These are phyloP conservation scores for Rhododendron ferrugineum DNA, from an alignment of 148 eudicot species.

Conservation along the genomic window DNA sequence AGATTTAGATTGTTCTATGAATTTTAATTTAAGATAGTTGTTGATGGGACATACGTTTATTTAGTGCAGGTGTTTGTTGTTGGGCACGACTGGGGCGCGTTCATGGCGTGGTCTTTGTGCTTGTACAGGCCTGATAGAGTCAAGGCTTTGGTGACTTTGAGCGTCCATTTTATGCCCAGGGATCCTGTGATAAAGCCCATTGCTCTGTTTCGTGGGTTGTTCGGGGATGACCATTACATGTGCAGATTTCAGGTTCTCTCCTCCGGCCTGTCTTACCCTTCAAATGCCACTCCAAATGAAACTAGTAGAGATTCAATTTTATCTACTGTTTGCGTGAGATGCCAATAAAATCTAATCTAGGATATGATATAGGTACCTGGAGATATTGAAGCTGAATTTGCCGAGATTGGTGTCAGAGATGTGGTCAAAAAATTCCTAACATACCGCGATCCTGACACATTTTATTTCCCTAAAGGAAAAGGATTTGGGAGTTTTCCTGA, in stretches of 20 bases:
- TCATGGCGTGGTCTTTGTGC: constrained; percentile 12
- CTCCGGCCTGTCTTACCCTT: no score
- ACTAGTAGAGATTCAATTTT: no score
- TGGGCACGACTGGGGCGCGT: constrained; percentile 11
- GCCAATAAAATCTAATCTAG: not conserved
- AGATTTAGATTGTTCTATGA: not conserved
- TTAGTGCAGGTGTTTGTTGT: not conserved
- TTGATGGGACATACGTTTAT: not conserved
- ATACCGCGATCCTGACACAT: not conserved
- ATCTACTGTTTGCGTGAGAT: not conserved
- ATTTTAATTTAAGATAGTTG: not conserved
- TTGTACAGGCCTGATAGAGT: constrained; percentile 14
- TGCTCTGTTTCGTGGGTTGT: not conserved
- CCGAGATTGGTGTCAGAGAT: constrained; percentile 12
- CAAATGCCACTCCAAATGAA: no score
- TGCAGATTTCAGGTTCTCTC: constrained; percentile 13
- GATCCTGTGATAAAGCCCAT: not conserved
- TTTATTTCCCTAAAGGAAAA: not conserved
- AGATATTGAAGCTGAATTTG: constrained; percentile 30
- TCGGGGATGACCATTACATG: constrained; percentile 15
- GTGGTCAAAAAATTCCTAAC: constrained; percentile 23
- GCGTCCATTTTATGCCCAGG: constrained; percentile 9
- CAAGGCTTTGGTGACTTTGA: constrained; percentile 14
- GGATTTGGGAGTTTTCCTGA: not conserved
- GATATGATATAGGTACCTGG: constrained; percentile 22